A percentile compares a stretch with the other conserved stretches of the same genome.
These are phyloP conservation scores for Trifolium subterraneum DNA, from an alignment of 306 rosid genomes.

Conservation along the genomic window DNA sequence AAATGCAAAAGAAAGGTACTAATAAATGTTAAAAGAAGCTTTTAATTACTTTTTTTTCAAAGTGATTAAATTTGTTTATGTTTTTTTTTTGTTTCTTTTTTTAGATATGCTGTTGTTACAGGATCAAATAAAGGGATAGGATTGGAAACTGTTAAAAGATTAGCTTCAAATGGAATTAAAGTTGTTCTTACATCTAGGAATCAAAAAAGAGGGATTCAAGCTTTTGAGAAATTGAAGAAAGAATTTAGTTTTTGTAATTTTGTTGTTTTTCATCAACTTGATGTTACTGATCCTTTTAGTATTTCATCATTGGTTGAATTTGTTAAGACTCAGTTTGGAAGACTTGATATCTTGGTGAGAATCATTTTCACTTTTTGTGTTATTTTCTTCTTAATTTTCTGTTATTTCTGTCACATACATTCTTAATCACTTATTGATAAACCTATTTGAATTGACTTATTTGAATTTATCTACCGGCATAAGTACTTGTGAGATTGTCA, in stretches of 20 bases:
- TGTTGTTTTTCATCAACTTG: slow-evolving; percentile 55
- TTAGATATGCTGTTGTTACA: slow-evolving; percentile 60
- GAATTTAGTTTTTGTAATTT: slow-evolving; percentile 34
- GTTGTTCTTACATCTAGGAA: slow-evolving; percentile 57
- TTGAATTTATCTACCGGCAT: neutral
- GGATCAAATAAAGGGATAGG: slow-evolving; percentile 60
- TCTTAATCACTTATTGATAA: neutral
- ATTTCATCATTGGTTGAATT: slow-evolving; percentile 43
- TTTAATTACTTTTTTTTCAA: neutral
- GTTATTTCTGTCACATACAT: neutral
- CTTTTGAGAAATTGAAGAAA: slow-evolving; percentile 38
- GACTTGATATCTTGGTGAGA: slow-evolving; percentile 53
- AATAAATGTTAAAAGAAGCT: neutral
- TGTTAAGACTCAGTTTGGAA: slow-evolving; percentile 49
- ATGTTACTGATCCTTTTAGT: slow-evolving; percentile 52
- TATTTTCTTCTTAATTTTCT: neutral
- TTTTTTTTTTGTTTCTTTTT: neutral
- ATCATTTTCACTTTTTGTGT: neutral
- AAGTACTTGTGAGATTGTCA: no score
- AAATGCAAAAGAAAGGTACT: slow-evolving; percentile 39
- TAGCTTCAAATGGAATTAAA: slow-evolving; percentile 50
- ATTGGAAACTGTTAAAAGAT: slow-evolving; percentile 44
- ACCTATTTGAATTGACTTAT: neutral
- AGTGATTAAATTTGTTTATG: neutral
- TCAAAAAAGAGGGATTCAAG: slow-evolving; percentile 47